Conservation (phyloP, 2,329 filamentous ascomycete species). For the Pseudocercospora fijiensis region DNA sequence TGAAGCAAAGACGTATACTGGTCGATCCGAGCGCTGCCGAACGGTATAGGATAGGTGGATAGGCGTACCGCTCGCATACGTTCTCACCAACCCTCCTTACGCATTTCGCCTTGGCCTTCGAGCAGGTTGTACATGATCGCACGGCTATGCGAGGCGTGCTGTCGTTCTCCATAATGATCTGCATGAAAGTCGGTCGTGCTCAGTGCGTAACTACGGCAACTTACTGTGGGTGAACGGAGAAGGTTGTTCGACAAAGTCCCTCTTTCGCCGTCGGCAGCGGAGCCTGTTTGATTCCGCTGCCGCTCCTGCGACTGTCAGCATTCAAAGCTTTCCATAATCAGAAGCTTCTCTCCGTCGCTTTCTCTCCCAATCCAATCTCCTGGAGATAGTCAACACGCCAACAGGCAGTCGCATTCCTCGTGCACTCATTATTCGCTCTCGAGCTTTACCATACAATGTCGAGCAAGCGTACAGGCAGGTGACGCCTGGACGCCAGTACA, state of each 20-base stretch:
- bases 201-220: too few species aligned
- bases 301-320: neutral
- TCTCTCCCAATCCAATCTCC: neutral
- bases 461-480: neutral
- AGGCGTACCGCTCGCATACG: constrained; percentile 33
- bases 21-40: too few species aligned
- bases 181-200: neutral
- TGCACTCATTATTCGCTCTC: neutral
- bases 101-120: constrained; percentile 40
- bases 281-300: neutral
- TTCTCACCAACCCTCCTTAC: constrained; percentile 27
- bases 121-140: constrained; percentile 34
- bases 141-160: constrained; percentile 7
- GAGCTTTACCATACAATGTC: neutral
- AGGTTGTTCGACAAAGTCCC: neutral
- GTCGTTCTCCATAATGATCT: constrained; percentile 2
- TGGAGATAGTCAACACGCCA: too few species aligned
- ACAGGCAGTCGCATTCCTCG: too few species aligned
- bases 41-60: neutral
- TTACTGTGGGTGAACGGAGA: neutral
- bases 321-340: neutral
- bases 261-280: neutral
- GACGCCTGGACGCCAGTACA: neutral
- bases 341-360: neutral
- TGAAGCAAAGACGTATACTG: neutral